Conservation (phyloP, 2,329 filamentous ascomycete genomes). For the Fusarium acutatum region DNA sequence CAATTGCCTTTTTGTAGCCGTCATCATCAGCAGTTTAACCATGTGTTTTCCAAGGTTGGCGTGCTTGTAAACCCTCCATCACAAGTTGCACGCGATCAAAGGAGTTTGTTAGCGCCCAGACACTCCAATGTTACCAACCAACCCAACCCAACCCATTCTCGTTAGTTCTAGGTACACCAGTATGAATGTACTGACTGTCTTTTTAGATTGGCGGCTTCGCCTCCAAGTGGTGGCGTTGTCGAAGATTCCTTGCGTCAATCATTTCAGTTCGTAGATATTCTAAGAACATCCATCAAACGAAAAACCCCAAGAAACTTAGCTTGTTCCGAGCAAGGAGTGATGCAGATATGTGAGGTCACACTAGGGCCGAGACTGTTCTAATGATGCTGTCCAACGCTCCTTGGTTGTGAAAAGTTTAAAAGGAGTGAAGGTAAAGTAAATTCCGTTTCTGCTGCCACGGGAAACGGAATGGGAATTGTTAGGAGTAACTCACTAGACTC, state of each 20-base stretch:
- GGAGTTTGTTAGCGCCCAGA: constrained; percentile 30
- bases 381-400: constrained; percentile 1
- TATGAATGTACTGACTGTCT: neutral
- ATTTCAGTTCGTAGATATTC: neutral
- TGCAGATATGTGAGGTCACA: neutral
- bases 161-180: constrained; percentile 8
- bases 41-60: constrained; percentile 2
- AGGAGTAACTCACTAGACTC: neutral
- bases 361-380: constrained; percentile 13
- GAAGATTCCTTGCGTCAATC: constrained; percentile 9
- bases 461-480: constrained; percentile 28
- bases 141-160: neutral
- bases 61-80: constrained; percentile 13
- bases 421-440: neutral
- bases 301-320: neutral
- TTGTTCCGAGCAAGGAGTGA: neutral
- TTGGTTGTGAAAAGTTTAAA: constrained; percentile 1
- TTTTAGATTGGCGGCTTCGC: neutral
- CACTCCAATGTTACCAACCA: neutral
- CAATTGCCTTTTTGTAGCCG: neutral
- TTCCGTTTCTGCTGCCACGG: constrained; percentile 3
- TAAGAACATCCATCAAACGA: neutral
- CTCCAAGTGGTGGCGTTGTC: constrained; percentile 18
- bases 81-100: constrained; percentile 26
- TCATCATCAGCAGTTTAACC: constrained; percentile 16